These are phyloP conservation scores for Aspergillus panamensis DNA, from an alignment of 495 filamentous ascomycete genomes.

Conservation along the genomic window DNA sequence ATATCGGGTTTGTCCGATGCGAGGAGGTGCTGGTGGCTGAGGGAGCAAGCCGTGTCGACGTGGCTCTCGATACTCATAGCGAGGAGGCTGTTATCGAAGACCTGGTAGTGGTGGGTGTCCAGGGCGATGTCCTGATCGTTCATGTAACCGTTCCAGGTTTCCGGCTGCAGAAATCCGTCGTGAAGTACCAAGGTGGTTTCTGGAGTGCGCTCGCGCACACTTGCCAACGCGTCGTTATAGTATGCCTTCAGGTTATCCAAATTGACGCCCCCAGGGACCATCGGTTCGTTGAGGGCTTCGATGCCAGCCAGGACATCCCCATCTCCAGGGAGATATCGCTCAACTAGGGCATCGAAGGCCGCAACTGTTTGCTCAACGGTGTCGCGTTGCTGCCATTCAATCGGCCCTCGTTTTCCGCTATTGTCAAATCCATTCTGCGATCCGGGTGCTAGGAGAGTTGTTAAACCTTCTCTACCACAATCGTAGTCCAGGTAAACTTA, in stretches of 20 bases:
- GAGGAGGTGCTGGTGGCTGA: constrained; percentile 44
- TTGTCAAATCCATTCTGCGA: constrained; percentile 85
- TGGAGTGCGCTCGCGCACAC: constrained; percentile 46
- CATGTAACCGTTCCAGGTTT: constrained; percentile 72
- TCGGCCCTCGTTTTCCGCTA: constrained; percentile 59
- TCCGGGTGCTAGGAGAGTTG: constrained; percentile 53
- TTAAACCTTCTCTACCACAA: constrained; percentile 18
- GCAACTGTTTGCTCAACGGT: constrained; percentile 54
- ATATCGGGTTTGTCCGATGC: constrained; percentile 66
- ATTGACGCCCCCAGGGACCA: constrained; percentile 51
- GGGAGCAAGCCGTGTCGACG: constrained; percentile 48
- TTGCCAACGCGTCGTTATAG: constrained; percentile 60
- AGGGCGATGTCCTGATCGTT: constrained; percentile 60
- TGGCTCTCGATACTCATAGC: constrained; percentile 46
- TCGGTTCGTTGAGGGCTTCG: constrained; percentile 71
- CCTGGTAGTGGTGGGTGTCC: constrained; percentile 66
- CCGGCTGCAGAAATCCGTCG: constrained; percentile 63
- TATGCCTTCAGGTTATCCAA: constrained; percentile 54
- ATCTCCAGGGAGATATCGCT: constrained; percentile 53
- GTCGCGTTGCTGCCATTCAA: constrained; percentile 60
- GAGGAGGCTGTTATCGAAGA: constrained; percentile 61
- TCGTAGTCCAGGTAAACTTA: constrained; percentile 29
- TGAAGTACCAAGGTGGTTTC: constrained; percentile 59
- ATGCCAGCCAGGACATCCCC: constrained; percentile 66
- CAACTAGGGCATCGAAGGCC: constrained; percentile 55